These are phyloP conservation scores for Pyrus hybrid DNA, from an alignment of 331 rosid genomes.

Conservation along the genomic window DNA sequence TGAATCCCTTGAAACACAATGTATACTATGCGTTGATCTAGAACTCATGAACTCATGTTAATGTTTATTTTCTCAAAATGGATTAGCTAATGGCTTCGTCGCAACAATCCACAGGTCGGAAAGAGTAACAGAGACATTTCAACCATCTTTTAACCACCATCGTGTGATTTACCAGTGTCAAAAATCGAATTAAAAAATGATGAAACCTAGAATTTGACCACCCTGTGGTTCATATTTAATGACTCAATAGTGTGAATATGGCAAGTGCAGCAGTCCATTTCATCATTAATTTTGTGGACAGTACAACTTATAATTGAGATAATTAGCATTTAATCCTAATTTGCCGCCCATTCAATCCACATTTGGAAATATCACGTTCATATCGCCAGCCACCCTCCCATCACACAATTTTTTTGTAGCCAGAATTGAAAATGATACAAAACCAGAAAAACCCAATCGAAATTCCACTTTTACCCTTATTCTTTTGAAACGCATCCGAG, in stretches of 20 bases:
- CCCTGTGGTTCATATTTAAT: too few species aligned
- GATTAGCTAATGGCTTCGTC: too few species aligned
- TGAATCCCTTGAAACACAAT: too few species aligned
- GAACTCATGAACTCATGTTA: too few species aligned
- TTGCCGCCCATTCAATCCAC: not conserved
- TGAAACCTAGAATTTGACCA: too few species aligned
- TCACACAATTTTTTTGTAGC: not conserved
- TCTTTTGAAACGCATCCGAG: not conserved
- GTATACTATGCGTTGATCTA: too few species aligned
- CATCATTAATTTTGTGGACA: not conserved
- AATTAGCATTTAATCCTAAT: not conserved
- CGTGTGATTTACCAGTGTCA: rapidly evolving
- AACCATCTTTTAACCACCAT: rapidly evolving
- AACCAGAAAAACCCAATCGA: not conserved
- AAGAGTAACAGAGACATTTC: too few species aligned
- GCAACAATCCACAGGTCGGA: rapidly evolving
- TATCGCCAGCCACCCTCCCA: not conserved
- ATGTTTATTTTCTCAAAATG: too few species aligned
- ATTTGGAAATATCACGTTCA: not conserved
- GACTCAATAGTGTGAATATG: too few species aligned
- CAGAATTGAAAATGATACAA: not conserved
- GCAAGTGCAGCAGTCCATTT: not conserved
- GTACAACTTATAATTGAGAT: not conserved
- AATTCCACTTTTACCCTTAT: not conserved
- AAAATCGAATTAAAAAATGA: too few species aligned